Evolutionary conservation across 2,329 filamentous ascomycete genomes (phyloP), one percentile per base, ranked within the genome.

Genomic region (Pseudogymnoascus sp.): DNA sequence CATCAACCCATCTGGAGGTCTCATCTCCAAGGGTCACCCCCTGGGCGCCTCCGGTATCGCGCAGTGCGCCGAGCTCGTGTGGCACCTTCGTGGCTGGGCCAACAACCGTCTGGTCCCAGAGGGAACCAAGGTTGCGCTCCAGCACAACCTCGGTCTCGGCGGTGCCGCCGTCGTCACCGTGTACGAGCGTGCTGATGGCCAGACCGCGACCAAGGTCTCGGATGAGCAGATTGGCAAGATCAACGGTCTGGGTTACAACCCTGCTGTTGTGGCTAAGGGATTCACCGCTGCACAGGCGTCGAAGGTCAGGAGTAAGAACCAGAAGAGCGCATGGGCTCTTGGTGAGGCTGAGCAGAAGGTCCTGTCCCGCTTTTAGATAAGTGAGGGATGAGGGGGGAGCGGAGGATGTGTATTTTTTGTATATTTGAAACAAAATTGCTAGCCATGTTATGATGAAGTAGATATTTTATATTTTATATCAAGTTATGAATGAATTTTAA

Each of bases 1-100:
- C 64, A 84, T 97, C 73, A 97, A 97, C 76, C 93, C 93, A 1
- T 96, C 90, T 0, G 94, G 93, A 43, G 94, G 94, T 1, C 82
- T 97, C 61, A 97, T 97, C 70, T 94, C 89, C 65, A 97, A 97
- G 79, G 94, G 93, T 39, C 93, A 97, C 74, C 93, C 94, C 0
- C 85, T 97, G 3, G 93, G 93, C 34, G 93, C 93, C 0, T 96
- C 91, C 0, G 93, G 94, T n/a, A 81, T 97, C 59, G 94, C 93
- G 11, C 93, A 97, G 77, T 97, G 92, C 72, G 90, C 93, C 4
- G 93, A 97, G 77, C 79, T 97, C 11, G 89, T 95, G 28, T 97
- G 93, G 93, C 93, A 97, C 71, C 79, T 97, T 68, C 84, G 93
- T 65, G 93, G 93, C 11, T 97, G 93, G 93, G 93, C 93, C 18